Conservation (phyloP, 2,329 filamentous ascomycete genomes). For the Botrytis squamosa region DNA sequence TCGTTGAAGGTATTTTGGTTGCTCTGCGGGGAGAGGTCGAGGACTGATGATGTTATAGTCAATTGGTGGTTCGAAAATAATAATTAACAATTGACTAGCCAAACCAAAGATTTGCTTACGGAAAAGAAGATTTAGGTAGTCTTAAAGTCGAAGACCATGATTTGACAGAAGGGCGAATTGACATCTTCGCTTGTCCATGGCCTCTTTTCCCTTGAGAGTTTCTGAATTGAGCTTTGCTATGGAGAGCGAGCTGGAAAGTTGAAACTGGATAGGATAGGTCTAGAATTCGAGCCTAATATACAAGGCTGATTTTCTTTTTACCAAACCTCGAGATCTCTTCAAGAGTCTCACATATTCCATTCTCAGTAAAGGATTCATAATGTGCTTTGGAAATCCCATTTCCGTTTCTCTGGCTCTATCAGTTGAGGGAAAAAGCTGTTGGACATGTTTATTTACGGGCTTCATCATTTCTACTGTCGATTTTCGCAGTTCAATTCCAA, state of each 20-base stretch:
- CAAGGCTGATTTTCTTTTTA: not conserved
- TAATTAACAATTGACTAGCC: constrained; percentile 22
- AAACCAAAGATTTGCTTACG: constrained; percentile 47
- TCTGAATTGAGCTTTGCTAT: not conserved
- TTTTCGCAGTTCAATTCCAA: not conserved
- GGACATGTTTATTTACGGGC: not conserved
- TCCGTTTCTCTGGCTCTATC: not conserved
- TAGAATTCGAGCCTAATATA: not conserved
- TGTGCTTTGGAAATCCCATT: not conserved
- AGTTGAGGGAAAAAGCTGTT: not conserved
- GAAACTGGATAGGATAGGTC: not conserved
- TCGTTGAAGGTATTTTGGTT: constrained; percentile 62
- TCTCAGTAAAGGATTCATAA: not conserved
- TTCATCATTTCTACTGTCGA: not conserved
- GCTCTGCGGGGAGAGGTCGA: constrained; percentile 45
- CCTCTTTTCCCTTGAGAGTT: not conserved
- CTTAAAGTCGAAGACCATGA: constrained; percentile 73
- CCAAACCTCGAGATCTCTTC: not conserved
- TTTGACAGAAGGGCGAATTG: constrained; percentile 43
- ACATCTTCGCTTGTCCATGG: constrained; percentile 35
- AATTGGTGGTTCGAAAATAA: constrained; percentile 16
- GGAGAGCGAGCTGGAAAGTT: not conserved
- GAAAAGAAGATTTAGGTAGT: constrained; percentile 73
- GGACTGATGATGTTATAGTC: constrained; percentile 30
- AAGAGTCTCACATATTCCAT: not conserved